Conservation (phyloP, 257 asterid genomes). For the Solanum raphanifolium region DNA sequence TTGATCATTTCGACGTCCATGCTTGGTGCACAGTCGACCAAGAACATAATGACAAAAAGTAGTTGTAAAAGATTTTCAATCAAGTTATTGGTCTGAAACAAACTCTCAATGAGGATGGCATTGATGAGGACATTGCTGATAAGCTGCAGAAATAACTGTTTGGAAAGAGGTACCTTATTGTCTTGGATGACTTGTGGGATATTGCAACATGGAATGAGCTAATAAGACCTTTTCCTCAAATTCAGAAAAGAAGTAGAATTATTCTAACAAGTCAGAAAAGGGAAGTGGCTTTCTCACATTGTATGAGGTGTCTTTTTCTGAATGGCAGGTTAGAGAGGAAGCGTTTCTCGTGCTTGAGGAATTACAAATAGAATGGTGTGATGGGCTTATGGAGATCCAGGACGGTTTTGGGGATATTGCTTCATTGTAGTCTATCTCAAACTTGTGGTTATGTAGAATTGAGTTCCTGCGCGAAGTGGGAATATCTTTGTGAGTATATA, state of each 20-base stretch:
- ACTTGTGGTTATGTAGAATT: not conserved
- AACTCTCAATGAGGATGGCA: not conserved
- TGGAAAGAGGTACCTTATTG: conserved; percentile 8
- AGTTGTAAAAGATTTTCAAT: not conserved
- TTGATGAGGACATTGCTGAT: not conserved
- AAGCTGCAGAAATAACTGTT: not conserved
- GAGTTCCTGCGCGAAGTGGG: too few species aligned
- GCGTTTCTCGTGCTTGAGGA: not conserved
- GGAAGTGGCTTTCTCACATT: not conserved
- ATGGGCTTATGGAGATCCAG: not conserved
- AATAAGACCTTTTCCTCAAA: too few species aligned
- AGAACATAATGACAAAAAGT: not conserved
- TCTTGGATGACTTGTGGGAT: conserved; percentile 18
- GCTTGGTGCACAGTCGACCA: too few species aligned
- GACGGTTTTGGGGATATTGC: not conserved
- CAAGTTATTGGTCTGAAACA: not conserved
- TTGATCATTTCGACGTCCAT: not conserved
- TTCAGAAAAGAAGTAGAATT: not conserved
- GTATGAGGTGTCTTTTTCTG: not conserved
- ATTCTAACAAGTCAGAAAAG: not conserved
- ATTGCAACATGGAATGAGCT: conserved; percentile 1
- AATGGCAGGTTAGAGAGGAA: not conserved
- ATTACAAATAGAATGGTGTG: not conserved
- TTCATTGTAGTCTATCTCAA: not conserved
- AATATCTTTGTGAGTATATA: too few species aligned